Conservation (phyloP, 192 early-diverging fungal genomes). For the Coemansia sp. region DNA sequence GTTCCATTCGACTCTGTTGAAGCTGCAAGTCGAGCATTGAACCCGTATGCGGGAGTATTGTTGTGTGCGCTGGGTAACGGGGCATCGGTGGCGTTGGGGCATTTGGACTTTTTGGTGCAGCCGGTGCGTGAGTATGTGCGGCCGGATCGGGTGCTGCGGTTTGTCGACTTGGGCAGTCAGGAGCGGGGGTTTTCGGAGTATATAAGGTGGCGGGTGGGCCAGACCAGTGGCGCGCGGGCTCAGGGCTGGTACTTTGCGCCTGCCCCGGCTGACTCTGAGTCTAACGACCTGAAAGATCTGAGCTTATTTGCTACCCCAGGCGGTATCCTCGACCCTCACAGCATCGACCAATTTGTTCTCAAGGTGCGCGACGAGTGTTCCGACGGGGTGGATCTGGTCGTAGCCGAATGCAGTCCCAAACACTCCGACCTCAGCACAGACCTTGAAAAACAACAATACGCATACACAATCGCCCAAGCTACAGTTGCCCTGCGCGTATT, state of each 20-base stretch:
- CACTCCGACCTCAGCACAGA: conserved; percentile 8
- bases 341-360: conserved; percentile 27
- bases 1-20: not conserved
- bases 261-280: not conserved
- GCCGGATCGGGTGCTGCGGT: not conserved
- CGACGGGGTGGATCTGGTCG: conserved; percentile 37
- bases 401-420: conserved; percentile 9
- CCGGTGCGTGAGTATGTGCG: conserved; percentile 25
- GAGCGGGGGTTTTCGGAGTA: conserved; percentile 24
- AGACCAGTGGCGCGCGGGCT: not conserved
- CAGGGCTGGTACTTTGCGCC: conserved; percentile 42
- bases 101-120: conserved; percentile 26
- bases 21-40: not conserved
- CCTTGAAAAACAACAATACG: conserved; percentile 28
- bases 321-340: conserved; percentile 14
- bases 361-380: conserved; percentile 6
- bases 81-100: conserved; percentile 27
- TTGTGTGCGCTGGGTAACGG: not conserved
- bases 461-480: conserved; percentile 27
- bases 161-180: conserved; percentile 36
- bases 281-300: not conserved
- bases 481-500: conserved; percentile 26
- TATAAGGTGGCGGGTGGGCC: conserved; percentile 28
- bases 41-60: conserved; percentile 24
- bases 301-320: not conserved